These are phyloP conservation scores for Metschnikowia henanensis DNA, from an alignment of 805 yeast genomes.

Conservation along the genomic window DNA sequence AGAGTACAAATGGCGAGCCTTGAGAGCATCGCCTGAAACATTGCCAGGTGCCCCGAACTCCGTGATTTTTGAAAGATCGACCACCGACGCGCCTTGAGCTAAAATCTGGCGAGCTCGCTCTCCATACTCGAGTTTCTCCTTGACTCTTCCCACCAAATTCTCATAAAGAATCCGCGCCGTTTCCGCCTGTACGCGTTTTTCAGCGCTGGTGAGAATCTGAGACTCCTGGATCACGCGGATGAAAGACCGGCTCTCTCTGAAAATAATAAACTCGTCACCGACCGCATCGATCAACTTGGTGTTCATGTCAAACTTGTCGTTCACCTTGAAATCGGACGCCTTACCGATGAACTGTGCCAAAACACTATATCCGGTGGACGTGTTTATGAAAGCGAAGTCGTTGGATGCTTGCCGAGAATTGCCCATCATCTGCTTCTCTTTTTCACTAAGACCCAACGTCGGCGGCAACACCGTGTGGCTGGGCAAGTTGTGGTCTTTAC, in stretches of 20 bases:
- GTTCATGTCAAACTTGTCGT: slow-evolving; percentile 28
- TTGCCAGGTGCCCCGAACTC: background rate
- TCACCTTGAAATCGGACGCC: slow-evolving; percentile 36
- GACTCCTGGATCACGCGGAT: slow-evolving; percentile 31
- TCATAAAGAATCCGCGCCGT: slow-evolving; percentile 16
- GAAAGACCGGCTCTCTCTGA: slow-evolving; percentile 28
- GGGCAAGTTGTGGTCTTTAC: slow-evolving; percentile 30
- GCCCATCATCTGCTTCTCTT: slow-evolving; percentile 12
- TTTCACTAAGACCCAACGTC: slow-evolving; percentile 29
- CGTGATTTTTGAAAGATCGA: background rate
- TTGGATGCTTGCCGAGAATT: slow-evolving; percentile 12
- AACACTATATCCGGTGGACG: slow-evolving; percentile 35
- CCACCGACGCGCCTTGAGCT: background rate
- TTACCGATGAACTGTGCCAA: slow-evolving; percentile 43
- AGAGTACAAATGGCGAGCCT: slow-evolving; percentile 18
- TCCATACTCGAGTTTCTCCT: slow-evolving; percentile 29
- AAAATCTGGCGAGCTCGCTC: slow-evolving; percentile 19
- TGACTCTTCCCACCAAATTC: slow-evolving; percentile 27
- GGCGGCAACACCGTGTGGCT: slow-evolving; percentile 40
- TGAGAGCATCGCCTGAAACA: slow-evolving; percentile 3
- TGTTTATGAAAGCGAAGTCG: slow-evolving; percentile 34
- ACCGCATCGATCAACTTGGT: slow-evolving; percentile 32
- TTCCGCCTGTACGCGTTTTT: slow-evolving; percentile 13
- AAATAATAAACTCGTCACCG: slow-evolving; percentile 42
- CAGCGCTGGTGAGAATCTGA: slow-evolving; percentile 14